phyloP scores from a whole-genome alignment of 306 rosid genomes.

The Astragalus membranaceus region DNA sequence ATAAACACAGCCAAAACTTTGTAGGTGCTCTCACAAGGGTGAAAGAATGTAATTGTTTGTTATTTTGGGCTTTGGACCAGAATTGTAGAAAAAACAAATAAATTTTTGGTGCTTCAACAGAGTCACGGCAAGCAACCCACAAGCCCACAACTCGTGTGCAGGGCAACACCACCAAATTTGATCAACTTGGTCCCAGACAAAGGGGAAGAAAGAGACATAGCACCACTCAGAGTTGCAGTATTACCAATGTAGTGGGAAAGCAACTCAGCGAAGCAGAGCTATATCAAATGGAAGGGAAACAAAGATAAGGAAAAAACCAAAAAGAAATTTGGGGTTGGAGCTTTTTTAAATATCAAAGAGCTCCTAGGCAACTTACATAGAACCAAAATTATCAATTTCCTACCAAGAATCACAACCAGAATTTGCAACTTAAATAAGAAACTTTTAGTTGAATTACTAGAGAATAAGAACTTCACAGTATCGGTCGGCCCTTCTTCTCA shows the following conservation, averaged over 20 bases:
- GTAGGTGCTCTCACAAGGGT: background rate
- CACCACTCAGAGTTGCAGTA: background rate
- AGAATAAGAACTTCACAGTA: background rate
- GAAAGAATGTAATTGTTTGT: background rate
- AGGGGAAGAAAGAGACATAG: background rate
- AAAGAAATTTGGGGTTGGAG: background rate
- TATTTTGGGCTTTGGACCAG: background rate
- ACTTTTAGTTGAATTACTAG: background rate
- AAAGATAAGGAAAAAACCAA: background rate
- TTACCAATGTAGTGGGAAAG: background rate
- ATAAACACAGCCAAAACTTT: background rate
- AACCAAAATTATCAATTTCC: conserved; percentile 2
- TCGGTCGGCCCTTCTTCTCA: background rate
- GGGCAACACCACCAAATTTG: background rate
- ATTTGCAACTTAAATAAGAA: background rate
- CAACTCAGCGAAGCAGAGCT: background rate
- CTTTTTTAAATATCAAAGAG: background rate
- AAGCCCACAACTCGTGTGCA: background rate
- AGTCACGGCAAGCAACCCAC: background rate
- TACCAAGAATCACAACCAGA: background rate
- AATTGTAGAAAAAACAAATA: background rate
- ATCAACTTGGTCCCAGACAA: background rate
- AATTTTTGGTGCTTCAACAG: background rate
- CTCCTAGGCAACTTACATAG: background rate
- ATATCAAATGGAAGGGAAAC: background rate